Base-by-base conservation (phyloP, 345 rosid species). In the Brassica incana region DNA sequence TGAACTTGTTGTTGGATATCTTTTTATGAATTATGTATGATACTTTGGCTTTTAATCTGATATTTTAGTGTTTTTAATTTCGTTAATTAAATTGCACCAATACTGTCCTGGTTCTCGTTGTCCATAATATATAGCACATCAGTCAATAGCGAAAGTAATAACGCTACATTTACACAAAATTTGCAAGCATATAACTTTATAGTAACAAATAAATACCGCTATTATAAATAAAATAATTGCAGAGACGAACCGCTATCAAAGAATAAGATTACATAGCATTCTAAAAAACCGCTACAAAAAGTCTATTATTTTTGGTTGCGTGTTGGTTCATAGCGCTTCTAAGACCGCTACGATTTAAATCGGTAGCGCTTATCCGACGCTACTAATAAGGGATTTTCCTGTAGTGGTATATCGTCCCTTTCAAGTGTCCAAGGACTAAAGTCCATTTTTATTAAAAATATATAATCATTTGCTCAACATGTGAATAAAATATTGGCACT, bases 341-440 rank as follows among this genome's bases (percentile, higher is more conserved):
- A 45, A 45, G 3, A 10, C 14, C 4, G 52, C n/a, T 11, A 11
- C 3, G 1, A 11, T 45, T 0, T 45, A 0, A 2, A 45, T 45
- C 14, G n/a, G n/a, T 45, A 45, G 52, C 52, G 5, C 11, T 45
- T 45, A 3, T 45, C 14, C 12, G n/a, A 45, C 52, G 11, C n/a
- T 45, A 45, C 10, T 10, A 45, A 45, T 1, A 10, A 3, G 5
- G n/a, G 52, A 45, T 45, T 45, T 45, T 45, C 52, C n/a, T 11
- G n/a, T 45, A 45, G 52, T 43, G 52, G n/a, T n/a, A 16, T 58
- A 35, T 50, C 64, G 32, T 60, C 38, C 33, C 35, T 64, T 78
- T 78, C 60, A 71, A 10, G 30, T 23, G 14, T 77, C 70, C 63
- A 77, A 48, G 11, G 60, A 70, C 8, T 70, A 77, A 77, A 33